Base-by-base conservation (phyloP, 2,329 filamentous ascomycete species). In the Apiospora pterosperma region DNA sequence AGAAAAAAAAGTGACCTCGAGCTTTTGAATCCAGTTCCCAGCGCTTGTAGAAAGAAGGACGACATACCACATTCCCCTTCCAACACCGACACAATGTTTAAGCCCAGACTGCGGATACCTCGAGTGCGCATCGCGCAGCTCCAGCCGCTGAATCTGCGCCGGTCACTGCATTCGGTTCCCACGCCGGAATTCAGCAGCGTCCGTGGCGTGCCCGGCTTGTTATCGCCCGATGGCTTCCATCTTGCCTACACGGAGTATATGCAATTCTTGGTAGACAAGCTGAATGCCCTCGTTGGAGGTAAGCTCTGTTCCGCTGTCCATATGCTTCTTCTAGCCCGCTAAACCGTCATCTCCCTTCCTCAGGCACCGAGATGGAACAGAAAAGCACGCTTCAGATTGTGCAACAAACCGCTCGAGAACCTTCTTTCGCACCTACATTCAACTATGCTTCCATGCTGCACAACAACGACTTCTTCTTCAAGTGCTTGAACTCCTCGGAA, bases 401-500 rank as follows among this genome's bases (percentile, higher is more conserved):
- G 74, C 83, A 95, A 73, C 83, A 88, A 73, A 90, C 90, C 65
- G 92, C 95, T 66, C 92, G 93, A 77, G 87, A 96, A 73, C 90
- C 95, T 55, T 84, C 84, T 70, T 84, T 86, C 68, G 96, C 96
- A 48, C 84, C 90, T 71, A 82, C 90, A 76, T 99, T 99, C 88
- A 99, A 98, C 86, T 88, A 96, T 77, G 96, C 96, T 77, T 97
- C 92, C 72, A 97, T 97, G 92, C 92, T 93, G 64, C 91, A 92
- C 85, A 98, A 98, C 87, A 97, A 88, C 77, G 82, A 88, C 76
- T 90, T 93, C 83, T 95, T 93, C 86, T 94, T 95, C 85, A 77
- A 86, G 70, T 79, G 83, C 67, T 77, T 89, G 62, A 65, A 69
- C 65, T 66, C 64, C 71, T 16, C 58, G n/a, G 38, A 68, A 65